phyloP scores from a whole-genome alignment of 306 rosid species.

The Cucumis sativus region Cucumber_9930_V3 NC_026659.2:30486001-30486500 shows the following conservation, averaged over 20 bases:
- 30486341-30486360: neutral
- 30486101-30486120: neutral
- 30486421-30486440: conserved; percentile 32
- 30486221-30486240: neutral
- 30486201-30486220: neutral
- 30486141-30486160: neutral
- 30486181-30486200: neutral
- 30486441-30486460: neutral
- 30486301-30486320: neutral
- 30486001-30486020: neutral
- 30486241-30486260: neutral
- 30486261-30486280: neutral
- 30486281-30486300: neutral
- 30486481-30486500: conserved; percentile 14
- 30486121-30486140: neutral
- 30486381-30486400: conserved; percentile 5
- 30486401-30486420: conserved; percentile 15
- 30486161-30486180: neutral
- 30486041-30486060: neutral
- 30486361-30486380: neutral
- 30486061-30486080: neutral
- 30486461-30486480: conserved; percentile 22
- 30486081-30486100: neutral
- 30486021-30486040: neutral
- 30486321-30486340: neutral